Conservation (phyloP, 2,329 filamentous ascomycete genomes). For the Penicillium sp. region DNA sequence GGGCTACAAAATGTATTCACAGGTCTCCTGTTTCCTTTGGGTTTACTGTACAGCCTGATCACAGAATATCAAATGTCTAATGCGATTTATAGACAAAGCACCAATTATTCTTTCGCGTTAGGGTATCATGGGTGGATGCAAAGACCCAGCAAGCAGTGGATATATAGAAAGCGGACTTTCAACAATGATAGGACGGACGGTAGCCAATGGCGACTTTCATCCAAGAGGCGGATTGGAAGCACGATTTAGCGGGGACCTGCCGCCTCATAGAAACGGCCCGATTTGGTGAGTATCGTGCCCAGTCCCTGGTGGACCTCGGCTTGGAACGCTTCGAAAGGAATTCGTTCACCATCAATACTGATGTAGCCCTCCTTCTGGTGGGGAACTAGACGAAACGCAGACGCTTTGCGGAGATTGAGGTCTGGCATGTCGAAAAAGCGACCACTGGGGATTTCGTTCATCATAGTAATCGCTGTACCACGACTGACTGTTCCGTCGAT, state of each 20-base stretch:
- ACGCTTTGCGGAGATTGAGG: constrained; percentile 79
- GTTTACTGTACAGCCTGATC: constrained; percentile 13
- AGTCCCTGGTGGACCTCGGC: constrained; percentile 81
- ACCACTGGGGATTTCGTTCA: constrained; percentile 70
- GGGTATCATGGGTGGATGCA: constrained; percentile 37
- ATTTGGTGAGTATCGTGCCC: constrained; percentile 79
- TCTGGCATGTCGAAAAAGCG: constrained; percentile 76
- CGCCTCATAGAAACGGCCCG: constrained; percentile 68
- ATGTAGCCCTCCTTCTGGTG: constrained; percentile 75
- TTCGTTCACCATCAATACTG: constrained; percentile 86
- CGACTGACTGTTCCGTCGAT: constrained; percentile 74
- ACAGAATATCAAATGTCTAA: constrained; percentile 8
- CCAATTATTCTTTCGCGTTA: constrained; percentile 24
- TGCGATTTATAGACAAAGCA: constrained; percentile 15
- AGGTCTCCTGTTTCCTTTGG: constrained; percentile 9
- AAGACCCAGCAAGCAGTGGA: constrained; percentile 17
- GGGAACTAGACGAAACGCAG: constrained; percentile 83
- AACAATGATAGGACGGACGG: not conserved
- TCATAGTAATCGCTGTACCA: constrained; percentile 64
- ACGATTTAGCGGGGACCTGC: constrained; percentile 34
- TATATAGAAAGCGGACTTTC: constrained; percentile 8
- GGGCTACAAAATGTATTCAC: constrained; percentile 3
- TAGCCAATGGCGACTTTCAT: constrained; percentile 1
- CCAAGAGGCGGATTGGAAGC: not conserved
- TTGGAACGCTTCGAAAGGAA: constrained; percentile 88